Percentiles rank a stretch among this genome's conserved stretches.
These are phyloP conservation scores for Secale cereale DNA, from an alignment of 176 grass and related monocot genomes.

Conservation along the genomic window DNA sequence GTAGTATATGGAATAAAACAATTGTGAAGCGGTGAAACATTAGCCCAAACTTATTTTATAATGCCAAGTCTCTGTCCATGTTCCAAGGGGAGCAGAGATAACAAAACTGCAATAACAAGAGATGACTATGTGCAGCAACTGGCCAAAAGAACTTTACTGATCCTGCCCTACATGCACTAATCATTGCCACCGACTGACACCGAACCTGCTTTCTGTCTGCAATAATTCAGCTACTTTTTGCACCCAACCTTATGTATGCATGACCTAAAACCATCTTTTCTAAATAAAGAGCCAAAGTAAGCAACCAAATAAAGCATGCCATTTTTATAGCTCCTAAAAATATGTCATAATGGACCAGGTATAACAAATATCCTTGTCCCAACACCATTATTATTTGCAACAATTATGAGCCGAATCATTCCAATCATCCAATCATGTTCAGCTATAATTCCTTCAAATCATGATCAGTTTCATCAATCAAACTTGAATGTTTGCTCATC, in stretches of 20 bases:
- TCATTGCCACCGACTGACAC: slow-evolving; percentile 38
- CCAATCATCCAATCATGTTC: slow-evolving; percentile 12
- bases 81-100: background rate
- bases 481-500: slow-evolving; percentile 13
- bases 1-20: background rate
- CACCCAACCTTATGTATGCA: slow-evolving; percentile 19
- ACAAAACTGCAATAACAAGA: background rate
- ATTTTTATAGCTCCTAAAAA: slow-evolving; percentile 27
- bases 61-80: slow-evolving; percentile 4
- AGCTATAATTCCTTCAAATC: background rate
- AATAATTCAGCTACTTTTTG: slow-evolving; percentile 47
- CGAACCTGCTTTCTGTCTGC: slow-evolving; percentile 38
- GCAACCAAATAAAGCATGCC: slow-evolving; percentile 22
- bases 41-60: background rate
- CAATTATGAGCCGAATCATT: slow-evolving; percentile 25
- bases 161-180: slow-evolving; percentile 10
- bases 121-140: background rate
- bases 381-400: slow-evolving; percentile 7
- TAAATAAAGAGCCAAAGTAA: slow-evolving; percentile 41
- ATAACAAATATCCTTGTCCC: background rate
- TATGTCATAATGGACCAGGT: slow-evolving; percentile 13
- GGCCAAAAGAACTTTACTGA: slow-evolving; percentile 26
- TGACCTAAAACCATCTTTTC: slow-evolving; percentile 28
- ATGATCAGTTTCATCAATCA: background rate
- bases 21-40: background rate